Evolutionary conservation across 371 early-diverging fungal species (phyloP), one percentile per base, ranked within the genome.

Genomic region (Thermomucor indicae-seudaticae): DNA sequence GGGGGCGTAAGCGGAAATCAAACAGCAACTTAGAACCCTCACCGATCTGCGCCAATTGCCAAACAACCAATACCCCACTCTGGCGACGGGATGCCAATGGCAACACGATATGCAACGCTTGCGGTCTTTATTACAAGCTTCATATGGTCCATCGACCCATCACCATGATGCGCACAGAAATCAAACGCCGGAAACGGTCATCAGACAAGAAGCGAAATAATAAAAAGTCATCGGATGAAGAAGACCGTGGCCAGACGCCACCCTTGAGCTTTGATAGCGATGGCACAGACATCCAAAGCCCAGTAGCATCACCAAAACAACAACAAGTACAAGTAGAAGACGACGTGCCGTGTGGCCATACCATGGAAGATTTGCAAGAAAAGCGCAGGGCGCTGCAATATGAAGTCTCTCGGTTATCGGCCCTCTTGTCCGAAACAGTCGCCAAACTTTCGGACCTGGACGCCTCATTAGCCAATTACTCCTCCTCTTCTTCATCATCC

Each of bases 41-140:
- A 12, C 43, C 43, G 17, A 25, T 43, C 32, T 49, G 45, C 60
- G 57, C 62, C 22, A 86, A 88, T 54, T 85, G 85, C 62, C 43
- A 58, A 12, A 80, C 84, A 11, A 78, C 78, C 11, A 68, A 64
- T 10, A 89, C 90, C 8, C 87, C 88, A 0, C 67, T 85, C 14
- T 90, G 91, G 91, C 60, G 91, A 24, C 61, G 85, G 39, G 75
- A 77, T 45, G 68, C 67, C 41, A 63, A 75, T 27, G 83, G 81
- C 16, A 70, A 80, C 27, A 57, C 65, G 20, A 65, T 85, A 27
- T 87, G 88, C 63, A 87, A 86, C 64, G 85, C 86, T 1, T 87
- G 86, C 60, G 85, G 85, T 25, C 64, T 89, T 20, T 87, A 86
- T 55, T 78, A 70, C 47, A 80, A 78, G 47, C 61, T 83, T 8